phyloP scores from a whole-genome alignment of 495 filamentous ascomycete genomes.

The Clavariopsis aquatica region DNA sequence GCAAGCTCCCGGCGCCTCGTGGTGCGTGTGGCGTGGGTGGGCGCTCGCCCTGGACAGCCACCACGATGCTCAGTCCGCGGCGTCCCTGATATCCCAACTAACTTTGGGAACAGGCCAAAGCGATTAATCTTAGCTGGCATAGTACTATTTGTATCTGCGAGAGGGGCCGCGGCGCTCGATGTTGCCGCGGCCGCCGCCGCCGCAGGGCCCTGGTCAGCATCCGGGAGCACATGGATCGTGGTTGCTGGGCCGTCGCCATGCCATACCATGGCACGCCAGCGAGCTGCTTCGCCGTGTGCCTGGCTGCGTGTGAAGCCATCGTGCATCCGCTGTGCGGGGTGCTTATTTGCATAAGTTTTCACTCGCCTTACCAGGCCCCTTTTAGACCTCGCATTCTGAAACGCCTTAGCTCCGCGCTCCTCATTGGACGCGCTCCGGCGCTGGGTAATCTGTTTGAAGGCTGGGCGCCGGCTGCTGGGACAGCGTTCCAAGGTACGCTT shows the following conservation, averaged over 20 bases:
- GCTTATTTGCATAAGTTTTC: constrained; percentile 1
- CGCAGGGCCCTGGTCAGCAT: too few species aligned
- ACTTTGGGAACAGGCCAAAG: too few species aligned
- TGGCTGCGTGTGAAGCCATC: not conserved
- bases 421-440: not conserved
- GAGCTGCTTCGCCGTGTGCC: not conserved
- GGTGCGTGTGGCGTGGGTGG: not conserved
- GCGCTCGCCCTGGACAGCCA: not conserved
- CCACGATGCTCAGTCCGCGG: too few species aligned
- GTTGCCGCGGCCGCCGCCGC: not conserved
- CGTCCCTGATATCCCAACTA: too few species aligned
- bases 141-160: too few species aligned
- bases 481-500: not conserved
- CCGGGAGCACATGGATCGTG: too few species aligned
- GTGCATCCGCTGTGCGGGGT: constrained; percentile 1
- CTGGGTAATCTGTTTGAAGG: not conserved
- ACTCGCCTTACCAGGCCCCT: constrained; percentile 5
- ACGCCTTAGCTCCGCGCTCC: not conserved
- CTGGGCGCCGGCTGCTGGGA: constrained; percentile 1
- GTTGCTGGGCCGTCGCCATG: too few species aligned
- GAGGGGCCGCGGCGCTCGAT: too few species aligned
- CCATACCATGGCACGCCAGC: too few species aligned
- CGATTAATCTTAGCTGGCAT: too few species aligned
- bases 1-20: not conserved
- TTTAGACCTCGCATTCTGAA: constrained; percentile 3